phyloP scores from a whole-genome alignment of 495 filamentous ascomycete species.

The Pseudevernia furfuracea region DNA sequence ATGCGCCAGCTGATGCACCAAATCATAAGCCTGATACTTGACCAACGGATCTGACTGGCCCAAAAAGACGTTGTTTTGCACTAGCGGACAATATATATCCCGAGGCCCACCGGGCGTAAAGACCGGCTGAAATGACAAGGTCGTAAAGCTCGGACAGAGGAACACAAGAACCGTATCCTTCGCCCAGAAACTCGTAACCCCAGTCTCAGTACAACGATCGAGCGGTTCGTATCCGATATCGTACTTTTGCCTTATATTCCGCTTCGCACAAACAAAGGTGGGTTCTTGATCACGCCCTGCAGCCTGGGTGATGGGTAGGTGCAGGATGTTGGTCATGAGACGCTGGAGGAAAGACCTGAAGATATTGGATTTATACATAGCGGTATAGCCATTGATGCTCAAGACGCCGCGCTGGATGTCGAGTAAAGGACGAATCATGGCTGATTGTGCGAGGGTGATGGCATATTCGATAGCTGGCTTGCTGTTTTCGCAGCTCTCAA shows the following conservation, averaged over 20 bases:
- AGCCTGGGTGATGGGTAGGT: neutral
- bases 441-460: neutral
- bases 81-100: neutral
- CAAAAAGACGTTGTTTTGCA: neutral
- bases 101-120: neutral
- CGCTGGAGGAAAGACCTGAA: neutral
- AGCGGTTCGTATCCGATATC: neutral
- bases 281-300: neutral
- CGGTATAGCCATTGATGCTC: neutral
- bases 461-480: neutral
- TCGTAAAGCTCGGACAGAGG: neutral
- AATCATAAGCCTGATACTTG: neutral
- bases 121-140: neutral
- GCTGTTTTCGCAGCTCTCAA: neutral
- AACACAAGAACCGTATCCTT: neutral
- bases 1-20: neutral
- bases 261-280: neutral
- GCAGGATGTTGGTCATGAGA: neutral
- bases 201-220: neutral
- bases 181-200: neutral
- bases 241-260: neutral
- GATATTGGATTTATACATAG: constrained; percentile 2
- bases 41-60: constrained; percentile 1
- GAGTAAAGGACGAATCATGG: neutral
- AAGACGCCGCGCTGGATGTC: neutral